Conservation (phyloP, 441 rosid genomes). For the Euphorbia celastroides region DNA sequence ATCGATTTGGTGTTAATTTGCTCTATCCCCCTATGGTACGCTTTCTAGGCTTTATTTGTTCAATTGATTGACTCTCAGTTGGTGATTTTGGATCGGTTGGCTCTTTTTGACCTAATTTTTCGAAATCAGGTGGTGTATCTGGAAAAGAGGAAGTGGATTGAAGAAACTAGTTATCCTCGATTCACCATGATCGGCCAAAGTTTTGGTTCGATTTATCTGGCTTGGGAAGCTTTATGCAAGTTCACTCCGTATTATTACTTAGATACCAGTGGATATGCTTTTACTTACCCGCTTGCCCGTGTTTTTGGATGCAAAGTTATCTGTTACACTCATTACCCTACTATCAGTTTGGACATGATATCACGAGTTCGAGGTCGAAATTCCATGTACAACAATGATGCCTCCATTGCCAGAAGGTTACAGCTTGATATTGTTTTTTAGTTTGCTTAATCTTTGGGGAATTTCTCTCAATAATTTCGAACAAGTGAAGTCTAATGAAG, state of each 20-base stretch:
- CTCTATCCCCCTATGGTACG: slow-evolving; percentile 61
- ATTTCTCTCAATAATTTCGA: not conserved
- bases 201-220: slow-evolving; percentile 75
- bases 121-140: slow-evolving; percentile 63
- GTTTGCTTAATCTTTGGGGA: not conserved
- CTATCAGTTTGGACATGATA: slow-evolving; percentile 84
- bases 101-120: not conserved
- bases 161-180: slow-evolving; percentile 71
- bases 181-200: slow-evolving; percentile 98
- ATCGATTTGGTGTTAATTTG: slow-evolving; percentile 81
- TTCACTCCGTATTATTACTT: slow-evolving; percentile 62
- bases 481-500: not conserved
- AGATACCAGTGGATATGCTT: slow-evolving; percentile 91
- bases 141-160: slow-evolving; percentile 69
- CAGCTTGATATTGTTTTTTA: not conserved
- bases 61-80: not conserved
- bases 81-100: not conserved
- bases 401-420: slow-evolving; percentile 67
- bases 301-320: slow-evolving; percentile 87
- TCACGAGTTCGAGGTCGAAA: slow-evolving; percentile 67
- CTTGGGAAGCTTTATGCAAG: slow-evolving; percentile 85
- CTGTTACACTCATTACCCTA: slow-evolving; percentile 93
- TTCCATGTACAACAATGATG: slow-evolving; percentile 76
- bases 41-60: not conserved
- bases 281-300: slow-evolving; percentile 82